Evolutionary conservation across 257 asterid species (phyloP).

Genomic region (Plantago ovata): DNA sequence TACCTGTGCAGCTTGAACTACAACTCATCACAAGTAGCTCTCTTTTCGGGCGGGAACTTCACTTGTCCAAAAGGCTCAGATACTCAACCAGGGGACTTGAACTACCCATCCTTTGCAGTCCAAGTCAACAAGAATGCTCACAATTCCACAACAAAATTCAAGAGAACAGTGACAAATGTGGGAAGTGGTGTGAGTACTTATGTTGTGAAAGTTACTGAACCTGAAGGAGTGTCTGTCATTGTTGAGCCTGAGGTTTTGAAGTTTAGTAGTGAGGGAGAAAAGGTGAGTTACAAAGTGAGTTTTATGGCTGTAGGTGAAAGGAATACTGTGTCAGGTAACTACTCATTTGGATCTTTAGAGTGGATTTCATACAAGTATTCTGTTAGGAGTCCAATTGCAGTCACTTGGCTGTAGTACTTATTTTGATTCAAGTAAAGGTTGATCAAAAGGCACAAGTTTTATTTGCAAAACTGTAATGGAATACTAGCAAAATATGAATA

Average conservation of each 20-base stretch:
- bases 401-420: constrained; percentile 40
- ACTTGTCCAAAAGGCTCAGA: constrained; percentile 35
- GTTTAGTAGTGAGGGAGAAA: constrained; percentile 44
- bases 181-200: constrained; percentile 42
- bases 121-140: constrained; percentile 19
- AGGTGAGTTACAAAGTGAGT: constrained; percentile 43
- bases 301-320: constrained; percentile 30
- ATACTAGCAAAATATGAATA: too few species aligned
- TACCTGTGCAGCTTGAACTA: constrained; percentile 57
- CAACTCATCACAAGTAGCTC: constrained; percentile 46
- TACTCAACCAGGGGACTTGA: constrained; percentile 48
- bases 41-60: constrained; percentile 32
- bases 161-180: constrained; percentile 62
- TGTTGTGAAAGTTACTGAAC: constrained; percentile 34
- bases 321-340: constrained; percentile 18
- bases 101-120: constrained; percentile 77
- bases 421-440: background rate
- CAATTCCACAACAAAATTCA: constrained; percentile 28
- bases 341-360: constrained; percentile 48
- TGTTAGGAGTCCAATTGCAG: constrained; percentile 70
- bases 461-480: too few species aligned
- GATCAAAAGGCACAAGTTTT: background rate
- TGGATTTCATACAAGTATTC: constrained; percentile 44
- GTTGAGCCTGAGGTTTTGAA: constrained; percentile 48
- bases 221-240: constrained; percentile 37